Percentiles rank a stretch among this genome's conserved stretches.
These are phyloP conservation scores for Cucurbita maxima DNA, from an alignment of 306 rosid genomes.

Conservation along the genomic window DNA sequence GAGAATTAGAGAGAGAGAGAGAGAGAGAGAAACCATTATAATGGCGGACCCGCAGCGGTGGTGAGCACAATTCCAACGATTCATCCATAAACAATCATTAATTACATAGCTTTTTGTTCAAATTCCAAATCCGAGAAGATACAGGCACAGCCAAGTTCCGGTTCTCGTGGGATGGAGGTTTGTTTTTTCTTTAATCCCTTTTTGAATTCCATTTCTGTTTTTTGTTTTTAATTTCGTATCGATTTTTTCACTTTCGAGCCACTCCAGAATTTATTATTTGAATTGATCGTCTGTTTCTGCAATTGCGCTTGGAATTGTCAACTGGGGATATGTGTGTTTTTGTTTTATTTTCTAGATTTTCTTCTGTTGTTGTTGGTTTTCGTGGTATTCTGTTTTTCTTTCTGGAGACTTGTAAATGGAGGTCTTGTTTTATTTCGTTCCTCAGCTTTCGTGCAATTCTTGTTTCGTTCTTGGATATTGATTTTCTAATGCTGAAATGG, in stretches of 20 bases:
- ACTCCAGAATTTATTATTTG: constrained; percentile 11
- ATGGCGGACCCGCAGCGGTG: constrained; percentile 19
- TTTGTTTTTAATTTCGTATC: background rate
- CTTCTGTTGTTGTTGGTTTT: constrained; percentile 19
- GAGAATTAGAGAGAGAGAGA: background rate
- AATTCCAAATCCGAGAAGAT: constrained; percentile 19
- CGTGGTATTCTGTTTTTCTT: background rate
- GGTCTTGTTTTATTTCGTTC: constrained; percentile 17
- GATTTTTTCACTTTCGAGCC: constrained; percentile 9
- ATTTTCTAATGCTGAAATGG: background rate
- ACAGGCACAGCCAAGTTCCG: constrained; percentile 20
- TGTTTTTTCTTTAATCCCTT: constrained; percentile 4
- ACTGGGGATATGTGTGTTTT: constrained; percentile 28
- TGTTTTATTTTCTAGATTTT: constrained; percentile 22
- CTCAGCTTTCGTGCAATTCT: background rate
- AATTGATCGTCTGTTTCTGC: constrained; percentile 17
- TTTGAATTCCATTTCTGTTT: constrained; percentile 3
- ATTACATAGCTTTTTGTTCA: constrained; percentile 13
- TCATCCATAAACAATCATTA: constrained; percentile 20
- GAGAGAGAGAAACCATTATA: background rate
- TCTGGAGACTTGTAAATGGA: constrained; percentile 14
- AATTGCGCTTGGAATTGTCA: constrained; percentile 30
- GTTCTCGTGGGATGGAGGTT: constrained; percentile 20
- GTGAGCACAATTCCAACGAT: constrained; percentile 16
- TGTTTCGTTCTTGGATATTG: background rate